Evolutionary conservation across 1,139 yeast genomes (phyloP).

Genomic region (Pichia kudriavzevii): DNA sequence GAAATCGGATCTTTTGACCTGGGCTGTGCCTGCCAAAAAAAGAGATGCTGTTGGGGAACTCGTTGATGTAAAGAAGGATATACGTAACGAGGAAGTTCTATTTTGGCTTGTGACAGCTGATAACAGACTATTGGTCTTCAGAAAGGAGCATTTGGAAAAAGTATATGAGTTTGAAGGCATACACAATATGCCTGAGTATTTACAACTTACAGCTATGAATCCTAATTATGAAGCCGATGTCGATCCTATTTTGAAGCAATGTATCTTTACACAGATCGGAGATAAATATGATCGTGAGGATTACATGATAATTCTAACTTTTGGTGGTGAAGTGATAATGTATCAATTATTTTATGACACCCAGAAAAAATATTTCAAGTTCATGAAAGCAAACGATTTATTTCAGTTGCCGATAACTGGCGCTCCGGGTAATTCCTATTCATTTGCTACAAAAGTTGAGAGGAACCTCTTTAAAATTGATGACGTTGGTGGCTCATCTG

Average conservation of each 20-base stretch:
- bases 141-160: constrained; percentile 55
- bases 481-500: constrained; percentile 49
- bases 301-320: constrained; percentile 61
- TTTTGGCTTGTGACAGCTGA: constrained; percentile 72
- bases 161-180: constrained; percentile 59
- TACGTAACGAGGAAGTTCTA: constrained; percentile 33
- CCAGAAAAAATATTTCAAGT: constrained; percentile 36
- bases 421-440: constrained; percentile 70
- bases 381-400: constrained; percentile 41
- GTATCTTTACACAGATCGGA: constrained; percentile 60
- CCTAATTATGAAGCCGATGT: constrained; percentile 51
- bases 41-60: constrained; percentile 19
- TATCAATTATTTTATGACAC: constrained; percentile 51
- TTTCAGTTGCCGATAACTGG: constrained; percentile 46
- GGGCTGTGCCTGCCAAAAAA: constrained; percentile 22
- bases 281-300: constrained; percentile 44
- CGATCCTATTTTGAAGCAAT: constrained; percentile 70
- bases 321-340: constrained; percentile 70
- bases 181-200: constrained; percentile 47
- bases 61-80: constrained; percentile 12
- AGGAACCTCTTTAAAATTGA: constrained; percentile 58
- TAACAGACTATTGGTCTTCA: constrained; percentile 60
- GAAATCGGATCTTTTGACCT: constrained; percentile 32
- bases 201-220: constrained; percentile 50
- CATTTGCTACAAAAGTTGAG: constrained; percentile 62